Base-by-base conservation (phyloP, 495 filamentous ascomycete genomes). In the Hyaloscypha variabilis region DNA sequence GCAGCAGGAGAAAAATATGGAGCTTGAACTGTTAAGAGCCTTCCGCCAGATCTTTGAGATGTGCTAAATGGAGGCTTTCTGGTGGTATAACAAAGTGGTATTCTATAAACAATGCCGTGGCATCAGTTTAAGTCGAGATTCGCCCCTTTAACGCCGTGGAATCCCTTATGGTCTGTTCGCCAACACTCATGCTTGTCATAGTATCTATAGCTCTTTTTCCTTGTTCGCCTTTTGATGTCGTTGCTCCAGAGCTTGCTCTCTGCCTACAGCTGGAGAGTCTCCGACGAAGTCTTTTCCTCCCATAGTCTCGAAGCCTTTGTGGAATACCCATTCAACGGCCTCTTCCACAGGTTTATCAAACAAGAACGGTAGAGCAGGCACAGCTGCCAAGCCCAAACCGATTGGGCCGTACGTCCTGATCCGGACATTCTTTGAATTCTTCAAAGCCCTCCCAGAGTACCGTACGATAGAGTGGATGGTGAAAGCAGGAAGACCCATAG, bases 331-430 rank as follows among this genome's bases (percentile, higher is more conserved):
- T 70, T 97, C 94, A 2, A 96, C 89, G 0, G 89, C 92, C 62
- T 91, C 81, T 75, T 97, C 95, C 26, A 99, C 91, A 11, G 95
- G 94, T 72, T 97, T 85, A 71, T 99, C 95, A 73, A 98, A 99
- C 49, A 97, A 73, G 62, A 83, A 93, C 0, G 95, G 95, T 53
- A 99, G 78, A 76, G 92, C 90, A 8, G 95, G 95, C 25, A 99
- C 94, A 36, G 93, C 87, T 5, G 91, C 81, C 56, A 99, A 79
- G 59, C 95, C 95, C 31, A 99, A 84, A 68, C 95, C 95, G 52
- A 99, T 96, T 5, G 95, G 95, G 13, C 86, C 89, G 87, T 88
- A 99, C 0, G 91, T 93, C 62, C 94, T 79, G 10, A 97, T 66
- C 11, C 81, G 84, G 56, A 79, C 77, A 72, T 87, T 95, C 83